Base-by-base conservation (phyloP, 768 basidiomycete species). In the Baorangia bicolor region DNA sequence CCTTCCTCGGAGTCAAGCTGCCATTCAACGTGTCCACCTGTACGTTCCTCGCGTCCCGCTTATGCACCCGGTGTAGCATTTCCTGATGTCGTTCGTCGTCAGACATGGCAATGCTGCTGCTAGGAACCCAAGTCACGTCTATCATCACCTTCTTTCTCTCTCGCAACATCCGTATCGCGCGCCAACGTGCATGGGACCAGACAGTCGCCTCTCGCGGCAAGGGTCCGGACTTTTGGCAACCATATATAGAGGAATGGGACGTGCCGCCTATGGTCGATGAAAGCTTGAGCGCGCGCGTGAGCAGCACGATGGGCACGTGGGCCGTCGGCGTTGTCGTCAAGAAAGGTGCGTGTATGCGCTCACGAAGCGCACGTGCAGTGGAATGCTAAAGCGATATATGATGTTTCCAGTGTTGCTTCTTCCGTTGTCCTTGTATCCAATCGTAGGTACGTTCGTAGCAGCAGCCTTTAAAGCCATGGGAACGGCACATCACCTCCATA, bases 151-250 rank as follows among this genome's bases (percentile, higher is more conserved):
- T 89, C 76, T 95, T 95, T 74, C 81, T 98, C 48, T 79, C 85
- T 28, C 84, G 84, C 43, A 95, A 96, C 71, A 85, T 96, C 44
- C 81, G 84, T 27, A 81, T 94, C 41, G 91, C 93, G 0, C 82
- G 87, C 2, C 82, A 83, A 50, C 81, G 88, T 12, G 92, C 83
- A 12, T 92, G 86, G 82, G 86, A 82, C 20, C 87, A 94, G 66
- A 95, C 93, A 0, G 84, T 96, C 28, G 74, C 79, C 7, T 95
- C 92, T 5, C 83, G 94, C 2, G 87, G 87, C 13, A 96, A 96
- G 62, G 85, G 86, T 0, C 74, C 79, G 0, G 85, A 89, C 10
- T 96, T 95, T 74, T 98, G 92, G 92, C 77, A 80, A 55, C 83
- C 85, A 0, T 92, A 92, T 57, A 82, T 89, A 0, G 88, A 94